A percentile compares a stretch with the other conserved stretches of the same genome.
Conservation (phyloP, 192 early-diverging fungal species). For the Funneliformis geosporum region DNA sequence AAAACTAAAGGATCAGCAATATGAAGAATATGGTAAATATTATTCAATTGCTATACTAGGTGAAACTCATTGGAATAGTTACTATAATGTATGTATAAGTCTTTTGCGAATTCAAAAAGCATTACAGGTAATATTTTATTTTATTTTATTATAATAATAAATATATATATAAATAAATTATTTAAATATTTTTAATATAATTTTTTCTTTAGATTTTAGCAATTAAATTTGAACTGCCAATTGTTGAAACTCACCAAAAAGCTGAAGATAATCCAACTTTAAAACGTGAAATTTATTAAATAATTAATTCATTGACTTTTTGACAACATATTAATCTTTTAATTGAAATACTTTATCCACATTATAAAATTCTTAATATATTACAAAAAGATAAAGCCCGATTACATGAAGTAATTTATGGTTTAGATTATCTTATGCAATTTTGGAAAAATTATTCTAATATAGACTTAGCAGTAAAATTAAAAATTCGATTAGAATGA, state of each 20-base stretch:
- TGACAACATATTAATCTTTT: background rate
- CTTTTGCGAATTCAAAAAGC: background rate
- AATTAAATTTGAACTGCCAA: conserved; percentile 5
- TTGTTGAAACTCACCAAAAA: background rate
- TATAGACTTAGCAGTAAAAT: background rate
- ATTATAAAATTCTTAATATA: conserved; percentile 10
- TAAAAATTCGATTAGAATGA: background rate
- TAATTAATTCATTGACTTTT: background rate
- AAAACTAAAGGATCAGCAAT: too few relatives aligned
- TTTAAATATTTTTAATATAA: too few relatives aligned
- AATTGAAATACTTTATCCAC: conserved; percentile 1
- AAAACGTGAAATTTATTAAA: conserved; percentile 9
- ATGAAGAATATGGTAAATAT: background rate
- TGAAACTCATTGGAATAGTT: background rate
- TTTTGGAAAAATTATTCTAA: conserved; percentile 5
- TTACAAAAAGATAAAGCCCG: conserved; percentile 15
- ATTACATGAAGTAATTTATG: conserved; percentile 4
- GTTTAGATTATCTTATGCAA: conserved; percentile 16
- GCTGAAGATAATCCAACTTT: background rate
- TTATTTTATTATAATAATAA: background rate
- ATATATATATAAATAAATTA: background rate
- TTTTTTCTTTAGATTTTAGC: conserved; percentile 9
- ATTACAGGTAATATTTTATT: background rate
- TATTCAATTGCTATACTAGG: background rate
- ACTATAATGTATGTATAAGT: background rate